Base-by-base conservation (phyloP, 805 yeast genomes). In the Teunomyces lycoperdinae region DNA sequence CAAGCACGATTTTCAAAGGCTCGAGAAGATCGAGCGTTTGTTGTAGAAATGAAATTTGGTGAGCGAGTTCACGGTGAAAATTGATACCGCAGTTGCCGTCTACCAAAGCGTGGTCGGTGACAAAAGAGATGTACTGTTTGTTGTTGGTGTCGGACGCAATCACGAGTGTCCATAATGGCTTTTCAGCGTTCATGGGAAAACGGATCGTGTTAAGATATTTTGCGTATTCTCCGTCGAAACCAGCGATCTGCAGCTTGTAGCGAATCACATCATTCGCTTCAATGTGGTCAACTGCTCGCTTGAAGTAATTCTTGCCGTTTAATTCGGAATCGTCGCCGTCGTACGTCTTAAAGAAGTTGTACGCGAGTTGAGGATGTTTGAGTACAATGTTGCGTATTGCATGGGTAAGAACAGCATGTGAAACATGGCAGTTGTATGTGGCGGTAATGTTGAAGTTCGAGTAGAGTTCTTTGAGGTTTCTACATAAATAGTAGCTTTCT, bases 81-180 rank as follows among this genome's bases (percentile, higher is more conserved):
- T 52, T 53, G 13, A 49, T 46, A 2, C 67, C 70, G 11, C 70
- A 57, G 11, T 57, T 57, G 2, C 74, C 76, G 52, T 71, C 75
- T 36, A 63, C 60, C 9, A 66, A 47, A 3, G 60, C 26, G 50
- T 32, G 13, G 51, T 46, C 10, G 47, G 47, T 3, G 34, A 28
- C 20, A 45, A 30, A 57, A 9, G 62, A 40, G 7, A 63, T 8
- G 43, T 61, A 55, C 39, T 56, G 60, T 11, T 45, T 50, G 1
- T 36, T 28, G 17, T 43, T 34, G 14, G 10, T 8, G 17, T 16
- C n/a, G 33, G 38, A 10, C 9, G 32, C 32, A 8, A 42, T 24
- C 13, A 42, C 38, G n/a, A 42, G 7, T 4, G 28, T 9, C 45
- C 45, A 42, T 10, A 31, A 24, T 4, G 45, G 29, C 16, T n/a